Evolutionary conservation across 148 eudicot genomes (phyloP), one percentile per base, ranked within the genome.

Genomic region (Fagopyrum esculentum): DNA sequence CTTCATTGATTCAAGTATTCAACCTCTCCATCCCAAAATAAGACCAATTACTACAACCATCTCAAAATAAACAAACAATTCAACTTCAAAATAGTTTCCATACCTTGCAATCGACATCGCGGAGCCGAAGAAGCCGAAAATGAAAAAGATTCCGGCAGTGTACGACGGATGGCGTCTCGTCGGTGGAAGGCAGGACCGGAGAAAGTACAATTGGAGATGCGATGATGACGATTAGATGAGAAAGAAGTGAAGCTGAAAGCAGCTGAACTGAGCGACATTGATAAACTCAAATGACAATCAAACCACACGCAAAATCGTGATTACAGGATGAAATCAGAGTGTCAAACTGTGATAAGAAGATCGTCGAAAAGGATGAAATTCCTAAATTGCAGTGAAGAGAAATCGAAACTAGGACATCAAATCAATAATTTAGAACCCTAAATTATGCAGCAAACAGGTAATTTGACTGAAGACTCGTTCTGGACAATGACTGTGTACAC

Each of bases 31-130:
- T 2, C 66, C 19, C 66, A 59, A 26, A 22, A 59, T 59, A 19
- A 59, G 40, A 22, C 8, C 10, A 1, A 17, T 46, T 35, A 35
- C 2, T 35, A 35, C 40, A 0, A 35, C 40, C 3, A 2, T 35
- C 40, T 35, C 40, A 35, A 35, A 29, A 10, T 6, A 26, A 61
- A 10, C 68, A 61, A 35, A 40, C 45, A 66, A 43, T 26, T 66
- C 17, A 54, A 9, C 40, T 35, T 1, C 0, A 35, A 35, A 35
- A 35, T 35, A 35, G 55, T 73, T 59, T 1, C 0, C 5, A 51
- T 80, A 91, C 93, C 97, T 86, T 72, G 85, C 51, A 91, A 66
- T 40, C 81, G 85, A 69, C 78, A 85, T 54, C 78, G 46, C 8
- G 71, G 71, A 7, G 71, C 66, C 9, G 81, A 73, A 73, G 76